phyloP scores from a whole-genome alignment of 2,329 filamentous ascomycete species.

The Apiospora marii region DNA sequence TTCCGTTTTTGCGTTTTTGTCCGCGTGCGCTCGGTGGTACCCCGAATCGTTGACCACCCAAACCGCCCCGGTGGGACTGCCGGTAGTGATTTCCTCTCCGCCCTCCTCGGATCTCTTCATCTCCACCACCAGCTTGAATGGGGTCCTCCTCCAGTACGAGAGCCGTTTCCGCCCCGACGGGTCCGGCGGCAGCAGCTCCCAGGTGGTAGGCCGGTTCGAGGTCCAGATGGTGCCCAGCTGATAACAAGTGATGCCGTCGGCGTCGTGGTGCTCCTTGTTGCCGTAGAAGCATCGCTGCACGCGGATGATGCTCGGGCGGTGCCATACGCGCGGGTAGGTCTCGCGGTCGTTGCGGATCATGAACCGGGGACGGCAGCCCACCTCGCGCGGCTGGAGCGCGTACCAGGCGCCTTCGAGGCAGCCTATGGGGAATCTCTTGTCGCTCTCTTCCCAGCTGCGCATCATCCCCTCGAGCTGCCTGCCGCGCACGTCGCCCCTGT shows the following conservation, averaged over 20 bases:
- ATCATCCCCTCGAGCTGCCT: neutral
- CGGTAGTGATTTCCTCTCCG: neutral
- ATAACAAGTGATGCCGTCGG: neutral
- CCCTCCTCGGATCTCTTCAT: neutral
- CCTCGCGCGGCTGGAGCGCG: neutral
- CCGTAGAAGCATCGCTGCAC: neutral
- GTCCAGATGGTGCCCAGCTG: neutral
- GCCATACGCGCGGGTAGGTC: neutral
- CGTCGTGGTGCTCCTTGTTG: neutral
- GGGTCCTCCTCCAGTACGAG: neutral
- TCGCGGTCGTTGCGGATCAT: neutral
- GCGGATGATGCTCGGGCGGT: neutral
- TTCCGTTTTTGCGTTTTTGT: neutral
- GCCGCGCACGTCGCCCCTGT: neutral
- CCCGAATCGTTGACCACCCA: neutral
- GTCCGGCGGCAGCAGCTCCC: neutral
- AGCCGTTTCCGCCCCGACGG: neutral
- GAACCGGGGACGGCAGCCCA: neutral
- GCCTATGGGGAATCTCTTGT: neutral
- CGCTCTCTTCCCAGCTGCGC: neutral
- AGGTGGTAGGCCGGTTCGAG: rapidly evolving
- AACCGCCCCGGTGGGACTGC: neutral
- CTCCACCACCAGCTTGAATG: neutral
- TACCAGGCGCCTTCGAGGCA: neutral
- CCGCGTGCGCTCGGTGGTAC: neutral